phyloP scores from a whole-genome alignment of 495 filamentous ascomycete species.

The Penicillium pulvis region DNA sequence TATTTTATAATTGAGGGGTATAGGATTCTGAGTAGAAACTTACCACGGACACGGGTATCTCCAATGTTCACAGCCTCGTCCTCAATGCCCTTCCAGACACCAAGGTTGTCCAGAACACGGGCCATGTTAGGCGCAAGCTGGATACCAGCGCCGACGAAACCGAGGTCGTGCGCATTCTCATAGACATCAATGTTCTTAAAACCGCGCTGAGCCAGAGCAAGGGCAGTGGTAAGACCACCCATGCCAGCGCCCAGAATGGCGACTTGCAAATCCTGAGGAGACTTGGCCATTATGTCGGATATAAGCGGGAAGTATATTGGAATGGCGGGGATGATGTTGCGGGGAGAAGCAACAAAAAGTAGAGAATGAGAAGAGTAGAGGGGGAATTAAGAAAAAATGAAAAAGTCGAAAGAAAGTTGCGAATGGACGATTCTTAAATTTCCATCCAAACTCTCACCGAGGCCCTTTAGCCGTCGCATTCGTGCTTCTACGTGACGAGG shows the following conservation, averaged over 20 bases:
- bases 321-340: neutral
- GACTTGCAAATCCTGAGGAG: slow-evolving; percentile 44
- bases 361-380: neutral
- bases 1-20: neutral
- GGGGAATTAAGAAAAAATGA: neutral
- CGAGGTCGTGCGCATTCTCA: slow-evolving; percentile 71
- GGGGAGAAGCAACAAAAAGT: slow-evolving; percentile 1
- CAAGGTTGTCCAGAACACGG: slow-evolving; percentile 68
- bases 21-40: slow-evolving; percentile 1
- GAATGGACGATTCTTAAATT: slow-evolving; percentile 16
- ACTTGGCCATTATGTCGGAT: slow-evolving; percentile 30
- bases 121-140: slow-evolving; percentile 82
- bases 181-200: slow-evolving; percentile 74
- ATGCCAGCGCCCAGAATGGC: slow-evolving; percentile 62
- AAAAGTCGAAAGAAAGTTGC: slow-evolving; percentile 2
- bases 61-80: slow-evolving; percentile 59
- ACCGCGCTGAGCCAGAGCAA: slow-evolving; percentile 72
- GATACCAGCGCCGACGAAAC: slow-evolving; percentile 82
- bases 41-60: slow-evolving; percentile 57
- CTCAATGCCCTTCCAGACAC: slow-evolving; percentile 68
- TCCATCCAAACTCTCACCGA: slow-evolving; percentile 8
- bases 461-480: slow-evolving; percentile 17
- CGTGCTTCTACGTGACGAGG: slow-evolving; percentile 10
- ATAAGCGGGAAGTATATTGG: slow-evolving; percentile 7
- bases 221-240: slow-evolving; percentile 72